phyloP scores from a whole-genome alignment of 2,329 filamentous ascomycete genomes.

The Talaromyces piceae region DNA sequence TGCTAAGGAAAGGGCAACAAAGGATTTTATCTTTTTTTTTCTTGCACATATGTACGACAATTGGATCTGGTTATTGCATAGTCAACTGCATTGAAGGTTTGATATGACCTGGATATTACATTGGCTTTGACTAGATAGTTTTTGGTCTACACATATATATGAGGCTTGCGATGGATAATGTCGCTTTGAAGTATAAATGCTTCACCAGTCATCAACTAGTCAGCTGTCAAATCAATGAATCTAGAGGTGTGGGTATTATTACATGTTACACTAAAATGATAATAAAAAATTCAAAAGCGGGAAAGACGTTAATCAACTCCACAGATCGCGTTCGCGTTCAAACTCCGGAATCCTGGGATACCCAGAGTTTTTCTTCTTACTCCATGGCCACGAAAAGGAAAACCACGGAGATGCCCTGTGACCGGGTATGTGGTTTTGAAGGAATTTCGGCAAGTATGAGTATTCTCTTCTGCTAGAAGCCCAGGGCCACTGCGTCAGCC shows the following conservation, averaged over 20 bases:
- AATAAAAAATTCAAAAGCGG: no score
- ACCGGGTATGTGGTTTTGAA: slow-evolving; percentile 5
- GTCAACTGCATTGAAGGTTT: no score
- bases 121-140: no score
- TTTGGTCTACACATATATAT: no score
- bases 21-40: no score
- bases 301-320: not conserved
- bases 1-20: not conserved
- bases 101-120: no score
- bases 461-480: not conserved
- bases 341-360: not conserved
- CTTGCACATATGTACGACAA: not conserved
- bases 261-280: no score
- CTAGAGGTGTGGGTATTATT: no score
- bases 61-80: not conserved
- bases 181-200: no score
- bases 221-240: no score
- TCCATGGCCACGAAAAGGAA: slow-evolving; percentile 18
- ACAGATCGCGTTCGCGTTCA: slow-evolving; percentile 10
- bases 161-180: no score
- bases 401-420: slow-evolving; percentile 13
- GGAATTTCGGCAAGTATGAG: slow-evolving; percentile 3
- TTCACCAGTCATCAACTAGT: no score
- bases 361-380: not conserved
- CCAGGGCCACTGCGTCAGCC: not conserved